A percentile compares a stretch with the other conserved stretches of the same genome.
Evolutionary conservation across 495 filamentous ascomycete species (phyloP).

Genomic region (Usnea hakonensis): DNA sequence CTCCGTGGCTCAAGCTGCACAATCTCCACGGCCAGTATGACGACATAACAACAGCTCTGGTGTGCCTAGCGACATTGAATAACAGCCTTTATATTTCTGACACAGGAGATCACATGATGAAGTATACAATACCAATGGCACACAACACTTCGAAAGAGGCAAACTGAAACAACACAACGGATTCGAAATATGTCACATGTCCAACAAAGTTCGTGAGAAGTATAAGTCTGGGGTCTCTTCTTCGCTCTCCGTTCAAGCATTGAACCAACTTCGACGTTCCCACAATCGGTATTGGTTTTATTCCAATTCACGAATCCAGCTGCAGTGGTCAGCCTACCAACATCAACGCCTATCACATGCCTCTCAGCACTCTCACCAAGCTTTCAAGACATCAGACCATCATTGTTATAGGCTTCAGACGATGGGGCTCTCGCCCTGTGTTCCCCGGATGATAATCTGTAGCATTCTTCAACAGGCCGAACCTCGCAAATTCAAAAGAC

Average conservation of each 20-base stretch:
- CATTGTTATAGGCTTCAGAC: slow-evolving; percentile 37
- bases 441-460: slow-evolving; percentile 68
- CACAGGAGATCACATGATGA: slow-evolving; percentile 41
- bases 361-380: slow-evolving; percentile 47
- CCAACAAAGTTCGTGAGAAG: slow-evolving; percentile 28
- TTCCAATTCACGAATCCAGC: slow-evolving; percentile 49
- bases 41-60: slow-evolving; percentile 60
- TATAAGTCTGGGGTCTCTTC: slow-evolving; percentile 52
- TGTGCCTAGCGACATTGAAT: slow-evolving; percentile 48
- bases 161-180: background rate
- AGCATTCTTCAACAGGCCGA: slow-evolving; percentile 63
- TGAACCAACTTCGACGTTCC: slow-evolving; percentile 51
- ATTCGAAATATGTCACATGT: slow-evolving; percentile 1
- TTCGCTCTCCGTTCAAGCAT: slow-evolving; percentile 46
- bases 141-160: slow-evolving; percentile 36
- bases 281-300: slow-evolving; percentile 58
- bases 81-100: slow-evolving; percentile 49
- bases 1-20: slow-evolving; percentile 63
- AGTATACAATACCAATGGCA: slow-evolving; percentile 57
- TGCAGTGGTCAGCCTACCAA: slow-evolving; percentile 60
- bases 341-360: slow-evolving; percentile 56
- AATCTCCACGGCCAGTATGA: slow-evolving; percentile 51
- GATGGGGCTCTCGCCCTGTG: slow-evolving; percentile 64
- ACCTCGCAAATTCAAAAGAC: slow-evolving; percentile 62
- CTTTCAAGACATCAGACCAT: slow-evolving; percentile 15